These are phyloP conservation scores for thale cress (Arabidopsis thaliana) DNA, from an alignment of 345 rosid species.

Conservation along the genomic window DNA sequence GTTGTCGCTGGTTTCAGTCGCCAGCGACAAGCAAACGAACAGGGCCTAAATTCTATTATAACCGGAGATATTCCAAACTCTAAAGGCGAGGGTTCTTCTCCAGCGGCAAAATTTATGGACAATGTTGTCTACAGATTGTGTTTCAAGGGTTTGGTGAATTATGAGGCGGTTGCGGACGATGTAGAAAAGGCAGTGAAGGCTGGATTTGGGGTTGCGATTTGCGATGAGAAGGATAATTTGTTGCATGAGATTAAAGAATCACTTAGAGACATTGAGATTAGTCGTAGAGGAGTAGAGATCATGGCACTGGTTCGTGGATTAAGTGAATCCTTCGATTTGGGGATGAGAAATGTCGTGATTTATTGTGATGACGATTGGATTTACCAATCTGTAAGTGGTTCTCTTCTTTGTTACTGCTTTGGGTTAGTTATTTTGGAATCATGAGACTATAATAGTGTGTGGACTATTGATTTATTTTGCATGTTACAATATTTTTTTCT, in stretches of 20 bases:
- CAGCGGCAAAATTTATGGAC: neutral
- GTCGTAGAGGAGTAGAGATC: neutral
- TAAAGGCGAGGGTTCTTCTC: neutral
- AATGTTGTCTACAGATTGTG: neutral
- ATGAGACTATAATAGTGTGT: neutral
- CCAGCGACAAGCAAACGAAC: too few species aligned
- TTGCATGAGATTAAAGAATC: slow-evolving; percentile 25
- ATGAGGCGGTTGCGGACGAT: neutral
- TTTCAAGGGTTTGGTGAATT: slow-evolving; percentile 15
- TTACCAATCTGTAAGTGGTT: slow-evolving; percentile 18
- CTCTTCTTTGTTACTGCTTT: neutral
- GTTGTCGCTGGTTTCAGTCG: too few species aligned
- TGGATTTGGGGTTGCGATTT: slow-evolving; percentile 9
- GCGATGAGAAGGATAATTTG: neutral
- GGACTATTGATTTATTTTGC: neutral
- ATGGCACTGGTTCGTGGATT: slow-evolving; percentile 28
- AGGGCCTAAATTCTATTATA: too few species aligned
- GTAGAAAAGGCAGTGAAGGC: neutral
- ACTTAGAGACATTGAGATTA: neutral
- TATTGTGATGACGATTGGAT: slow-evolving; percentile 14
- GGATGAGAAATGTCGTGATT: slow-evolving; percentile 11
- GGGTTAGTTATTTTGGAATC: neutral
- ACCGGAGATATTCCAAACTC: too few species aligned
- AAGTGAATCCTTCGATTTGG: neutral
- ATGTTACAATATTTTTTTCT: neutral